These are phyloP conservation scores for Paramecium pentaurelia DNA, from an alignment of 73 alveolate genomes.

Conservation along the genomic window DNA sequence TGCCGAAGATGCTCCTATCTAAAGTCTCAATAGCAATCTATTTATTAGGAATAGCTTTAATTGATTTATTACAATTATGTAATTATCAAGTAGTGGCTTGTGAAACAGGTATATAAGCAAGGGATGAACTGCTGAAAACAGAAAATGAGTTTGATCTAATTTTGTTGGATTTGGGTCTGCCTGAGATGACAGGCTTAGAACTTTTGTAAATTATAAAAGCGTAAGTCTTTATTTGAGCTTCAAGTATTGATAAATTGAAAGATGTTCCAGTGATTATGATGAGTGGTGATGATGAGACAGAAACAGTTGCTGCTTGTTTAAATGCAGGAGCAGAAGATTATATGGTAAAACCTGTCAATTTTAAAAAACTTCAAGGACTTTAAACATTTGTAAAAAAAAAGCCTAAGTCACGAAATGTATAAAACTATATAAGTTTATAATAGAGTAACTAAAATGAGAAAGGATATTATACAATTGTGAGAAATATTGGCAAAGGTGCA, in stretches of 20 bases:
- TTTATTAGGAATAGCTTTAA: conserved; percentile 66
- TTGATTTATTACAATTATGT: conserved; percentile 78
- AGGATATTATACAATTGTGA: conserved; percentile 44
- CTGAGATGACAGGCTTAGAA: conserved; percentile 88
- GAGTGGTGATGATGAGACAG: conserved; percentile 77
- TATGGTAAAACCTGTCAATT: conserved; percentile 79
- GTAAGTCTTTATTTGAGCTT: conserved; percentile 38
- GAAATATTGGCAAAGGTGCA: conserved; percentile 82
- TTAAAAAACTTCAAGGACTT: conserved; percentile 45
- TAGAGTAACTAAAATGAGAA: neutral
- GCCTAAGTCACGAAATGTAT: conserved; percentile 4
- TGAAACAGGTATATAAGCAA: conserved; percentile 78
- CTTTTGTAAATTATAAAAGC: conserved; percentile 71
- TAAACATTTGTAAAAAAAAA: neutral
- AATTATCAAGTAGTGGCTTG: conserved; percentile 72
- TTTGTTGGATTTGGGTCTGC: conserved; percentile 79
- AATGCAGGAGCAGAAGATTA: conserved; percentile 82
- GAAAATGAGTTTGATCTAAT: conserved; percentile 75
- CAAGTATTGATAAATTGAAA: conserved; percentile 51
- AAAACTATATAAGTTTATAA: neutral
- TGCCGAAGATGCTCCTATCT: conserved; percentile 88
- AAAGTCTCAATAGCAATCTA: conserved; percentile 47
- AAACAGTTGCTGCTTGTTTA: conserved; percentile 68
- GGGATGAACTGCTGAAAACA: conserved; percentile 64
- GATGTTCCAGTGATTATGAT: conserved; percentile 84